Evolutionary conservation across 306 rosid genomes (phyloP), one percentile per base, ranked within the genome.

Genomic region (Arachis hypogaea): DNA sequence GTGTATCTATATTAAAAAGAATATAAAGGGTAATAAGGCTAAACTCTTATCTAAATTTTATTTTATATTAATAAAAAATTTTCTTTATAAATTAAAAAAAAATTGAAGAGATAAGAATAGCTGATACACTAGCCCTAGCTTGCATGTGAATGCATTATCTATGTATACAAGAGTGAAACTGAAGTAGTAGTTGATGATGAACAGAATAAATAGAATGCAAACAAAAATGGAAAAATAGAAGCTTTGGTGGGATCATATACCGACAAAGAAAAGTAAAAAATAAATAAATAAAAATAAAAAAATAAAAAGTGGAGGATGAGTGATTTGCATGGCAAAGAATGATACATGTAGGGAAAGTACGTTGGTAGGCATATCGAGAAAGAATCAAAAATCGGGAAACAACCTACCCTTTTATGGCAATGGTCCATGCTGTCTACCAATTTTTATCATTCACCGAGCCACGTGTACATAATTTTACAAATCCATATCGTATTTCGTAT

Each of bases 381-480:
- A 41, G 40, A 42, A 57, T 81, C 78, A 73, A 33, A 47, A 81
- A 65, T 73, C 22, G 41, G 60, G 45, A 51, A 59, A 59, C 78
- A 59, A 65, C 68, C 58, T 16, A 51, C 44, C 66, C 75, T 72
- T 81, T 68, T 69, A 73, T 57, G 63, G 76, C 41, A 29, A 81
- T 59, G 81, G 85, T 74, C 81, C 79, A 56, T 30, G 14, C 49
- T 72, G 69, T 66, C 64, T 51, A 42, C 49, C 50, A 58, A 14
- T 58, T 62, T 62, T 78, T 36, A 66, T 66, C 64, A 50, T 36
- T 43, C 64, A 29, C 9, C 0, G 7, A 70, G 62, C 82, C 79
- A 71, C 79, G 69, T 71, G 78, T 49, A 49, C 18, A 41, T 18
- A 71, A 62, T 28, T 41, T 42, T 30, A 56, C 18, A 64, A 51